phyloP scores from a whole-genome alignment of 305 asterid species.

The Fraxinus sp. region DNA sequence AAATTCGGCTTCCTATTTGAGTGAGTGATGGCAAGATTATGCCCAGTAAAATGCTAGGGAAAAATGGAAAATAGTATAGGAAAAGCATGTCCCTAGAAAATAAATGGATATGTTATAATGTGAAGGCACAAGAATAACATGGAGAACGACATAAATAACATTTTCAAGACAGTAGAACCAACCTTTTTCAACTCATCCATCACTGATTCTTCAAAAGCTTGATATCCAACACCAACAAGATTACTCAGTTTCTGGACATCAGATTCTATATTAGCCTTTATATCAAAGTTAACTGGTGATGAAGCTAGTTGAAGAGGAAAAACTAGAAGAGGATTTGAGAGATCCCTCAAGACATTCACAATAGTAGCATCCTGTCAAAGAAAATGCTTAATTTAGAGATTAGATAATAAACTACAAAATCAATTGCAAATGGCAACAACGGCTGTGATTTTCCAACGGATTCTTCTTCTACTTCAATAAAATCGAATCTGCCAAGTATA shows the following conservation, averaged over 20 bases:
- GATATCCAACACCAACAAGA: conserved; percentile 65
- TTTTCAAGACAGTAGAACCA: background rate
- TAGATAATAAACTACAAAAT: background rate
- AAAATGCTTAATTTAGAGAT: conserved; percentile 19
- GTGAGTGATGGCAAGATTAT: background rate
- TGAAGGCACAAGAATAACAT: no score
- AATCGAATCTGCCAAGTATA: no score
- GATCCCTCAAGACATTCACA: conserved; percentile 64
- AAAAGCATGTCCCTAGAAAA: background rate
- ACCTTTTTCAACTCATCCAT: conserved; percentile 72
- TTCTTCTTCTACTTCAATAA: no score
- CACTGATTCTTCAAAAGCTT: conserved; percentile 70
- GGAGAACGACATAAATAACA: background rate
- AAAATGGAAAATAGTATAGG: background rate
- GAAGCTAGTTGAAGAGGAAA: conserved; percentile 61
- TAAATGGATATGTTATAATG: no score
- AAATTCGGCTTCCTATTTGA: background rate
- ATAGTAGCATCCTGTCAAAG: conserved; percentile 47
- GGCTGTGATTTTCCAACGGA: no score
- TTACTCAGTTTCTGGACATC: conserved; percentile 45
- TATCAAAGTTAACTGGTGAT: conserved; percentile 36
- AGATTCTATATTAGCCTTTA: conserved; percentile 34
- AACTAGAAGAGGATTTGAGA: conserved; percentile 73
- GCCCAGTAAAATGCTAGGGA: background rate
- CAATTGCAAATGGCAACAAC: background rate